Evolutionary conservation across 106 monocot genomes (phyloP).

Genomic region (Allium sativum): DNA sequence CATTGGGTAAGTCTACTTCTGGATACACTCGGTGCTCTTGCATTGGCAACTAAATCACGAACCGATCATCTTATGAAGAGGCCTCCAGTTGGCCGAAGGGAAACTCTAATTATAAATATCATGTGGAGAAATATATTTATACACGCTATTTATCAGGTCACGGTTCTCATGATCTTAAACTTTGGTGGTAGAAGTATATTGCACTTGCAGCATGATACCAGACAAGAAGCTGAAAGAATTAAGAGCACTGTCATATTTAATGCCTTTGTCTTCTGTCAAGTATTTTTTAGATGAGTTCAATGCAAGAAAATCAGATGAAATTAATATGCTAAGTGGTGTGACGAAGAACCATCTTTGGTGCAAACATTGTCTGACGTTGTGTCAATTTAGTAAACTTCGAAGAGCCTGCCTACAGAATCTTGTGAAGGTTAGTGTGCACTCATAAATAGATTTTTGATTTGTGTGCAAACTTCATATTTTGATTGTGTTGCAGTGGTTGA

Average conservation of each 20-base stretch:
- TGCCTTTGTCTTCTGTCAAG: conserved; percentile 90
- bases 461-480: too few species aligned
- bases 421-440: too few species aligned
- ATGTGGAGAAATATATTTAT: conserved; percentile 91
- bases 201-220: conserved; percentile 32
- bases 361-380: too few species aligned
- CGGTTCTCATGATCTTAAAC: conserved; percentile 53
- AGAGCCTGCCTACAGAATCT: too few species aligned
- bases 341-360: conserved; percentile 70
- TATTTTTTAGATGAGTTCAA: conserved; percentile 89
- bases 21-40: conserved; percentile 93
- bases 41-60: conserved; percentile 85
- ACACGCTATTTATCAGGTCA: conserved; percentile 83
- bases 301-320: conserved; percentile 86
- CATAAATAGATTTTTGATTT: too few species aligned
- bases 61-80: conserved; percentile 74
- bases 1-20: conserved; percentile 92
- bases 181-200: conserved; percentile 64
- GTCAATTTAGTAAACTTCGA: too few species aligned
- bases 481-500: too few species aligned
- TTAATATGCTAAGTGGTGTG: conserved; percentile 64
- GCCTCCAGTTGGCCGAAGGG: conserved; percentile 76
- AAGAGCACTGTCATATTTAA: conserved; percentile 89
- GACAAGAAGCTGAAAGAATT: conserved; percentile 45
- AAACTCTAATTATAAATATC: conserved; percentile 63